Evolutionary conservation across 805 yeast species (phyloP).

Genomic region (Hyphopichia homilentoma): DNA sequence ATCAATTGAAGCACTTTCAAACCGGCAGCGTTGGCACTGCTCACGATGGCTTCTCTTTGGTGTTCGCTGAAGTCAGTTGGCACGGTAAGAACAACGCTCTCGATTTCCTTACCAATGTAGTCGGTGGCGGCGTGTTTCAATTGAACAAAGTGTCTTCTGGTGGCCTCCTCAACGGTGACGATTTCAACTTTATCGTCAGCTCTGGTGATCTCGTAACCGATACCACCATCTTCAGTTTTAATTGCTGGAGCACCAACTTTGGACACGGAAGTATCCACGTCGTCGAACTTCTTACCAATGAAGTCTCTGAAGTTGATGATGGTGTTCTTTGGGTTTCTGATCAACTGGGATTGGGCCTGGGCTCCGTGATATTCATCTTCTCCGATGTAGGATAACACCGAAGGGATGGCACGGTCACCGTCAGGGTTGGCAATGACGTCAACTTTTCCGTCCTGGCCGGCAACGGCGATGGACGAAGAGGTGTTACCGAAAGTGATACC

Average conservation of each 20-base stretch:
- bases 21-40: slow-evolving; percentile 67
- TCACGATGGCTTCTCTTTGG: slow-evolving; percentile 63
- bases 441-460: slow-evolving; percentile 80
- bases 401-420: slow-evolving; percentile 96
- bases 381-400: slow-evolving; percentile 87
- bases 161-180: slow-evolving; percentile 71
- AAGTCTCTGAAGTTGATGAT: slow-evolving; percentile 90
- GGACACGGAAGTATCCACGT: slow-evolving; percentile 64
- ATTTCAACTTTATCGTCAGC: slow-evolving; percentile 50
- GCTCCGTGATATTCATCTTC: slow-evolving; percentile 96
- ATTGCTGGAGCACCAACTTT: slow-evolving; percentile 59
- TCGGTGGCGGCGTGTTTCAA: slow-evolving; percentile 88
- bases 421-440: slow-evolving; percentile 99
- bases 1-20: slow-evolving; percentile 80
- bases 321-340: slow-evolving; percentile 87
- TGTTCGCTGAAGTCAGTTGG: slow-evolving; percentile 82
- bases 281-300: slow-evolving; percentile 69
- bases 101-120: slow-evolving; percentile 76
- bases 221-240: slow-evolving; percentile 56
- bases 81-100: slow-evolving; percentile 82
- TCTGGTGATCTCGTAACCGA: slow-evolving; percentile 59
- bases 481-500: slow-evolving; percentile 98
- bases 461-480: slow-evolving; percentile 89
- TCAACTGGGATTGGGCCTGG: slow-evolving; percentile 88
- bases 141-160: slow-evolving; percentile 78